Conservation (phyloP, 805 yeast species). For the Saturnispora diversa region DNA sequence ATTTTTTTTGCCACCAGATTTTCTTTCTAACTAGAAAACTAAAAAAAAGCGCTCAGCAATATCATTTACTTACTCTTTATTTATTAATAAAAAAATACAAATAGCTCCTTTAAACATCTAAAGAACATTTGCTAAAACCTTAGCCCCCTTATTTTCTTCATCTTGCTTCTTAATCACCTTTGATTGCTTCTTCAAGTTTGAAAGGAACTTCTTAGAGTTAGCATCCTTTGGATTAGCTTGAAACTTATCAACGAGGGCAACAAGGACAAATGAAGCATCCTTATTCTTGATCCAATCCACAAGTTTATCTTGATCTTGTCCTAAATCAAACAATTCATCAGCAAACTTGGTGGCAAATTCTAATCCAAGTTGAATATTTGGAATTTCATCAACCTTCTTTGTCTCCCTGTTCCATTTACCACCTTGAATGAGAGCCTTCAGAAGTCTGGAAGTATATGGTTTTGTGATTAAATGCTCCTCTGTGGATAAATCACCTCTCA, state of each 20-base stretch:
- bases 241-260: constrained; percentile 67
- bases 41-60: not conserved
- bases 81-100: too few relatives aligned
- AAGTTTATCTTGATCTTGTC: constrained; percentile 44
- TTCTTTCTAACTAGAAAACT: not conserved
- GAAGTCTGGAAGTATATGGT: constrained; percentile 66
- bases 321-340: constrained; percentile 38
- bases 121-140: constrained; percentile 35
- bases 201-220: constrained; percentile 37
- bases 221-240: constrained; percentile 35
- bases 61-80: too few relatives aligned
- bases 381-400: constrained; percentile 39
- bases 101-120: too few relatives aligned
- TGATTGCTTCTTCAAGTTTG: constrained; percentile 45
- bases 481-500: constrained; percentile 58
- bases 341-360: constrained; percentile 48
- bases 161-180: constrained; percentile 36
- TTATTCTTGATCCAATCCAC: constrained; percentile 56
- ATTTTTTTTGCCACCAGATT: constrained; percentile 8
- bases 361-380: constrained; percentile 42
- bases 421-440: constrained; percentile 74
- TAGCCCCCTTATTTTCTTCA: constrained; percentile 56
- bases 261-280: constrained; percentile 73
- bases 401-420: constrained; percentile 72
- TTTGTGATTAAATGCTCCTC: constrained; percentile 61